Conservation (phyloP, 257 asterid genomes). For the Solanum bulbocastanum region DNA sequence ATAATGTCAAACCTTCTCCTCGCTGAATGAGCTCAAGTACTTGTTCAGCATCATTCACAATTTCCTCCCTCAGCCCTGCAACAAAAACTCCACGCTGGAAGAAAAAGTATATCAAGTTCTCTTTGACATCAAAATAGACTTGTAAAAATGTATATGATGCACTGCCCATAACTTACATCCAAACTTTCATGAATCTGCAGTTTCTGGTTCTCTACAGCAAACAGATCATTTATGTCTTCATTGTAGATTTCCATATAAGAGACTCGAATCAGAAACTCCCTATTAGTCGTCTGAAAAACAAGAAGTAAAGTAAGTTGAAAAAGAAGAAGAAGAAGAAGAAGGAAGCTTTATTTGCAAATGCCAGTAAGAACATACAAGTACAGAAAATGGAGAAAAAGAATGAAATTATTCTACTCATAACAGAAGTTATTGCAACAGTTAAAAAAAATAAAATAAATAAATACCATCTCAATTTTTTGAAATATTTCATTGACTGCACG, state of each 20-base stretch:
- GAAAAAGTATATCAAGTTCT: slow-evolving; percentile 6
- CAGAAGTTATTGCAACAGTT: background rate
- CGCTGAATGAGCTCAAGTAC: slow-evolving; percentile 73
- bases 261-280: slow-evolving; percentile 91
- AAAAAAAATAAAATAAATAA: background rate
- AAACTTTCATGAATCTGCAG: slow-evolving; percentile 96
- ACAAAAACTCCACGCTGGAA: slow-evolving; percentile 94
- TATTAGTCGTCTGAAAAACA: slow-evolving; percentile 43
- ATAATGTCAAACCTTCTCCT: slow-evolving; percentile 77
- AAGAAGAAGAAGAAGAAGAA: background rate
- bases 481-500: slow-evolving; percentile 82
- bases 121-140: background rate
- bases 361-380: background rate
- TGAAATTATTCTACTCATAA: background rate
- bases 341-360: background rate
- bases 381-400: background rate
- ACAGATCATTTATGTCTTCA: slow-evolving; percentile 90
- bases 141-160: background rate
- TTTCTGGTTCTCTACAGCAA: slow-evolving; percentile 81
- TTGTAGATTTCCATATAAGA: slow-evolving; percentile 98
- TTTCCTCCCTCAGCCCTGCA: slow-evolving; percentile 95
- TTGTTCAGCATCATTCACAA: slow-evolving; percentile 76
- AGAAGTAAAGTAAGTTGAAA: background rate
- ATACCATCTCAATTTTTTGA: slow-evolving; percentile 55
- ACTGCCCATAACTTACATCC: slow-evolving; percentile 45